A percentile compares a stretch with the other conserved stretches of the same genome.
Conservation (phyloP, 257 asterid species). For the Solanum acaule region DNA sequence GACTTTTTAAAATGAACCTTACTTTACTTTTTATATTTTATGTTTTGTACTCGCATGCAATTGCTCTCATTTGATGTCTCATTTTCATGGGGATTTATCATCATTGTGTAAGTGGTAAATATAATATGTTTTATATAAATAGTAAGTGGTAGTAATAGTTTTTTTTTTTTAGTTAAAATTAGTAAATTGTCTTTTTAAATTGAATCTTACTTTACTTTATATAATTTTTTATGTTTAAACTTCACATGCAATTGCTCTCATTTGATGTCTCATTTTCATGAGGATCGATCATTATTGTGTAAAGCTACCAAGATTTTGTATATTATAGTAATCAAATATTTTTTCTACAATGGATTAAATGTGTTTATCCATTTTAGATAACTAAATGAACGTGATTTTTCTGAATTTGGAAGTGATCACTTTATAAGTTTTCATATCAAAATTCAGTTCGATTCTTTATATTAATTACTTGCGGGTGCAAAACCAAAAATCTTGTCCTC, state of each 20-base stretch:
- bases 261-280: neutral
- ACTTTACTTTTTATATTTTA: neutral
- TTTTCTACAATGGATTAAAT: neutral
- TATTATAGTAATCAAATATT: neutral
- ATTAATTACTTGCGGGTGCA: neutral
- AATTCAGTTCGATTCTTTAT: neutral
- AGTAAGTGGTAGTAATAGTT: neutral
- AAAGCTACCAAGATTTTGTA: neutral
- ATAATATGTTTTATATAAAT: no score
- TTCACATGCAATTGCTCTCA: neutral
- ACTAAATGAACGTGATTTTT: neutral
- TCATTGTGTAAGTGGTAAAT: neutral
- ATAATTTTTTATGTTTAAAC: neutral
- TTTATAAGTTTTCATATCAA: neutral
- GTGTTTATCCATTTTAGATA: neutral
- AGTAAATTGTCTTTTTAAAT: neutral
- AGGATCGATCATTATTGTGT: neutral
- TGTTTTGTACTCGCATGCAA: neutral
- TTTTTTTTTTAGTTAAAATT: no score
- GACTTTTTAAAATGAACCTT: neutral
- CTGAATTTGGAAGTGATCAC: neutral
- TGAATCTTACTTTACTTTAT: neutral
- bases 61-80: neutral
- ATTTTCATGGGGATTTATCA: neutral
- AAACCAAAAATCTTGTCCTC: neutral